Base-by-base conservation (phyloP, 2,329 filamentous ascomycete species). In the Raffaelea arxii region DNA sequence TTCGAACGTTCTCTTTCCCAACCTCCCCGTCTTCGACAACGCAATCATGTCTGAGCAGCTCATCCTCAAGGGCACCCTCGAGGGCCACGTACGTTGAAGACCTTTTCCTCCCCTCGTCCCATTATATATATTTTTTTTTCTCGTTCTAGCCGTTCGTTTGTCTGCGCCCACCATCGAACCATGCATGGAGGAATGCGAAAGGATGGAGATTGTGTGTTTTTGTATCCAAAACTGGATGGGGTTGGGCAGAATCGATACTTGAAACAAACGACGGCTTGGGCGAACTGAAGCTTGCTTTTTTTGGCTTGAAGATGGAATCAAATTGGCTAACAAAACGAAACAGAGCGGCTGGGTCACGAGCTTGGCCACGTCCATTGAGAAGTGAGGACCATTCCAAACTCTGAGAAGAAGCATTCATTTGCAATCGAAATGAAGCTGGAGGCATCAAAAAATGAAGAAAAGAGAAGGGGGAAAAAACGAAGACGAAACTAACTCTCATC, bases 291-390 rank as follows among this genome's bases (percentile, higher is more conserved):
- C n/a, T n/a, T n/a, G n/a, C n/a, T n/a, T n/a, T n/a, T n/a, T n/a
- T n/a, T n/a, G n/a, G n/a, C n/a, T n/a, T n/a, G n/a, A n/a, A n/a
- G n/a, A 25, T n/a, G 38, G 41, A 11, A 24, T 12, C 16, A 24
- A 5, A 12, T n/a, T 48, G 24, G 46, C 49, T 51, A 49, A 52
- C 45, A 9, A 24, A 6, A 23, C 46, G 42, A 43, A 56, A 56
- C 61, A 80, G 77, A 92, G 86, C 80, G 91, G 91, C 81, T 97
- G 91, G 91, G 91, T 97, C 77, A 97, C 91, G 74, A 89, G 82
- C 77, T 80, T 97, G 75, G 91, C 91, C 64, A 97, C 91, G 71
- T 96, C 91, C 64, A 85, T 96, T 76, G 91, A 97, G 85, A 96
- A 96, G 88, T 94, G 83, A 68, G 83, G 64, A 54, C 46, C 46